A percentile compares a stretch with the other conserved stretches of the same genome.
Evolutionary conservation across 306 rosid genomes (phyloP).

Genomic region (Cucumis cinereus): DNA sequence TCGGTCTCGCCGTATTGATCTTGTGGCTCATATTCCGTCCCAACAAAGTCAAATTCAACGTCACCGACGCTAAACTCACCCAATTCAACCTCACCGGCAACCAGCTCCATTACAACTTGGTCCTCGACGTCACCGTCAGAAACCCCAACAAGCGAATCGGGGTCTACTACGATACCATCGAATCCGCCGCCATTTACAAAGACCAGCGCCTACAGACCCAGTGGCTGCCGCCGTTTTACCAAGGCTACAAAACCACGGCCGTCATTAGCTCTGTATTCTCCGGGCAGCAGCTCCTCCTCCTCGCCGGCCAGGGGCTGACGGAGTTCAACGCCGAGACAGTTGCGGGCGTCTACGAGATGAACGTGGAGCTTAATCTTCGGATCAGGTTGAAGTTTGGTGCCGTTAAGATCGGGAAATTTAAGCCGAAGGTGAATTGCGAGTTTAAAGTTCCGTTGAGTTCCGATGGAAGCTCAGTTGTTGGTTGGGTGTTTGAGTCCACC

Average conservation of each 20-base stretch:
- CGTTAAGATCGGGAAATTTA: constrained; percentile 30
- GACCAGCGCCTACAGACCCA: constrained; percentile 16
- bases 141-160: constrained; percentile 41
- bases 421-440: constrained; percentile 49
- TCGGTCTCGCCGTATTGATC: constrained; percentile 18
- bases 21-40: constrained; percentile 44
- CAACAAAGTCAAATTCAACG: constrained; percentile 28
- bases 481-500: constrained; percentile 23
- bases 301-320: constrained; percentile 6
- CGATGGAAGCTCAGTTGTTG: constrained; percentile 6
- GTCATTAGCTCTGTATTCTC: constrained; percentile 19
- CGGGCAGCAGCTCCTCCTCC: constrained; percentile 24
- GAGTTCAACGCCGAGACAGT: constrained; percentile 22
- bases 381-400: constrained; percentile 40
- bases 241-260: constrained; percentile 26
- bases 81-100: constrained; percentile 25
- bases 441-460: constrained; percentile 34
- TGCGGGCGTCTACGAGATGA: constrained; percentile 28
- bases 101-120: constrained; percentile 30
- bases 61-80: constrained; percentile 40
- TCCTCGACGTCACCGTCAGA: constrained; percentile 40
- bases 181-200: constrained; percentile 29
- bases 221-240: constrained; percentile 20
- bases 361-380: constrained; percentile 41
- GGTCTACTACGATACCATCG: constrained; percentile 23